Conservation (phyloP, 805 yeast species). For the Pichia paraexigua region DNA sequence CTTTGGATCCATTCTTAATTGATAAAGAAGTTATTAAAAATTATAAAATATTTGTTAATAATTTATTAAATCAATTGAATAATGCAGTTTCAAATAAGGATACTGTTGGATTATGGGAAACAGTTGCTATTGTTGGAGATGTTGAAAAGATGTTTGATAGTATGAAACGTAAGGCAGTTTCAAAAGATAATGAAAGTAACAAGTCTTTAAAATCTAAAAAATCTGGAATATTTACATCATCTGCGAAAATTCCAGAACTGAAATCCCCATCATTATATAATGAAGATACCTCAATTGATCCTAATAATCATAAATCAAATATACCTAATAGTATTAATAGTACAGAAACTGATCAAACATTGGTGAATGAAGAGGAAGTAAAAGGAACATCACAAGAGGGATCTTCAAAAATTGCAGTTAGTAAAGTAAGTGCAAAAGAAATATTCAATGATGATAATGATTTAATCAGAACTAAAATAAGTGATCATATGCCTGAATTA, state of each 20-base stretch:
- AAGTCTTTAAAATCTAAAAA: background rate
- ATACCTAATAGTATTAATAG: background rate
- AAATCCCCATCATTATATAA: background rate
- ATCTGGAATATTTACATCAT: background rate
- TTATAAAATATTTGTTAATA: slow-evolving; percentile 52
- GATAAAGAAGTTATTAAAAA: slow-evolving; percentile 38
- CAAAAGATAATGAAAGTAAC: background rate
- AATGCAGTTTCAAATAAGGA: slow-evolving; percentile 46
- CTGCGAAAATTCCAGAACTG: background rate
- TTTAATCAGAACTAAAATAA: slow-evolving; percentile 36
- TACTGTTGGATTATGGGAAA: slow-evolving; percentile 53
- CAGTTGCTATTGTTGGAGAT: slow-evolving; percentile 57
- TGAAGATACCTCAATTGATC: background rate
- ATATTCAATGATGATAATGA: slow-evolving; percentile 8
- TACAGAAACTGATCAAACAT: slow-evolving; percentile 1
- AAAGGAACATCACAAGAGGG: background rate
- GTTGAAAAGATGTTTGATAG: slow-evolving; percentile 69
- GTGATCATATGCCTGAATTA: slow-evolving; percentile 59
- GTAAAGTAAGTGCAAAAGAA: slow-evolving; percentile 6
- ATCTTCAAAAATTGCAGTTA: background rate
- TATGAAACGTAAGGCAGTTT: slow-evolving; percentile 26
- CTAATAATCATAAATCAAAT: background rate
- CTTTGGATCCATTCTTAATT: slow-evolving; percentile 10
- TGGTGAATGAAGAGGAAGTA: background rate
- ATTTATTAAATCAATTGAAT: slow-evolving; percentile 50